Percentiles rank a stretch among this genome's conserved stretches.
Conservation (phyloP, 345 rosid genomes). For the Anacardium occidentale region DNA sequence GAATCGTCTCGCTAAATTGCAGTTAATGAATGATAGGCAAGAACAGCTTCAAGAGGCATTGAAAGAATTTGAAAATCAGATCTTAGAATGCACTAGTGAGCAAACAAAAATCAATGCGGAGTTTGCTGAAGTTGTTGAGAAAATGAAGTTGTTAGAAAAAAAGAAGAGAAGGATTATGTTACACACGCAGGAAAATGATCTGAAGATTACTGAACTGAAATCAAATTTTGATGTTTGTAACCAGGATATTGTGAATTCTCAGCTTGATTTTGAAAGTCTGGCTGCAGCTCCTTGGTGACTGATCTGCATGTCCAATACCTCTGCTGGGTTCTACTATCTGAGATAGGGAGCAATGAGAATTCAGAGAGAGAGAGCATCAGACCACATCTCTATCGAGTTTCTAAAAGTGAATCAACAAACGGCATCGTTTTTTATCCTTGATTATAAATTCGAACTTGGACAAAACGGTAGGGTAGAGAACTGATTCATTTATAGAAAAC, state of each 20-base stretch:
- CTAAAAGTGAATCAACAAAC: no score
- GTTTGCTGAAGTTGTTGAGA: slow-evolving; percentile 11
- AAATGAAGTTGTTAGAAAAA: slow-evolving; percentile 20
- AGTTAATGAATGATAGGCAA: slow-evolving; percentile 27
- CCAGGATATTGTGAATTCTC: not conserved
- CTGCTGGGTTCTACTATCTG: not conserved
- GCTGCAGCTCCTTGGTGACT: slow-evolving; percentile 1
- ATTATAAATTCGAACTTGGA: no score
- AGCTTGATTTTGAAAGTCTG: not conserved
- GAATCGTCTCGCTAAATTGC: slow-evolving; percentile 18
- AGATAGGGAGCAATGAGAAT: no score
- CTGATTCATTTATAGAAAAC: no score
- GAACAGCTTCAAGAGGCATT: slow-evolving; percentile 20
- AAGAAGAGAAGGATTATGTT: slow-evolving; percentile 2
- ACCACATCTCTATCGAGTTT: no score
- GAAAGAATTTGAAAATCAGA: slow-evolving; percentile 6
- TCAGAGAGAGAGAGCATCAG: no score
- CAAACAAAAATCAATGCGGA: slow-evolving; percentile 15
- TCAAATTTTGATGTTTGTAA: not conserved
- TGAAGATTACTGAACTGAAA: slow-evolving; percentile 12
- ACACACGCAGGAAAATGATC: slow-evolving; percentile 15
- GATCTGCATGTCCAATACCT: no score
- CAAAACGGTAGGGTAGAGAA: no score
- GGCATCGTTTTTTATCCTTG: no score
- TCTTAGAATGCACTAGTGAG: slow-evolving; percentile 12